Evolutionary conservation across 2,329 filamentous ascomycete species (phyloP), one percentile per base, ranked within the genome.

Genomic region (Colletotrichum sp.): DNA sequence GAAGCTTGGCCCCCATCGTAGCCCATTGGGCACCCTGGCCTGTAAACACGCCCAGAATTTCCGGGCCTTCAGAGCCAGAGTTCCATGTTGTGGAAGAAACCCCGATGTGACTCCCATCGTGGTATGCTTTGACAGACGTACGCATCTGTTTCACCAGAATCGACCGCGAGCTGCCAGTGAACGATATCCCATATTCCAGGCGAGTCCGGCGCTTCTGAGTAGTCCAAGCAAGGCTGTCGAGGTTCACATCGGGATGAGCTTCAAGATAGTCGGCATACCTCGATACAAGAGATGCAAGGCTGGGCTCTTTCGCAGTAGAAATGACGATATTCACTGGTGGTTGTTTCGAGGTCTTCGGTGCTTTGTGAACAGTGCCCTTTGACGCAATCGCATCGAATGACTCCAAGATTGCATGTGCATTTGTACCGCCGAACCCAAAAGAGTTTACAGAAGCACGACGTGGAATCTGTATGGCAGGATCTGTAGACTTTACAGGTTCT

Each of bases 341-440:
- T 60, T 30, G 57, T 25, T 19, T 28, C 6, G 27, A 5, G 57
- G 57, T 25, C 13, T 32, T 32, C 19, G 57, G 16, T 22, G 16
- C 57, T 60, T 28, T 25, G 15, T 27, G 52, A n/a, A 25, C 5
- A 27, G 12, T 57, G 52, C 27, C 28, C 28, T 13, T 68, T 15
- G 52, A 30, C 16, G 59, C 9, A 12, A 27, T 13, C 13, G 8
- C 2, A 7, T 65, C 25, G 34, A 28, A 28, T 12, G 61, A 57
- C 60, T 74, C 75, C 70, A 89, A 74, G 13, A 88, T 84, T 6
- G 81, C 80, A 74, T 89, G 87, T 0, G 84, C 84, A 74, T 88
- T 88, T n/a, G 84, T 84, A 48, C 87, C 87, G 9, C 87, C 87
- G 32, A 86, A 88, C 3, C 87, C 87, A 71, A 88, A 88, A 9